Evolutionary conservation across 495 filamentous ascomycete genomes (phyloP), one percentile per base, ranked within the genome.

Genomic region (Xylaria cubensis): DNA sequence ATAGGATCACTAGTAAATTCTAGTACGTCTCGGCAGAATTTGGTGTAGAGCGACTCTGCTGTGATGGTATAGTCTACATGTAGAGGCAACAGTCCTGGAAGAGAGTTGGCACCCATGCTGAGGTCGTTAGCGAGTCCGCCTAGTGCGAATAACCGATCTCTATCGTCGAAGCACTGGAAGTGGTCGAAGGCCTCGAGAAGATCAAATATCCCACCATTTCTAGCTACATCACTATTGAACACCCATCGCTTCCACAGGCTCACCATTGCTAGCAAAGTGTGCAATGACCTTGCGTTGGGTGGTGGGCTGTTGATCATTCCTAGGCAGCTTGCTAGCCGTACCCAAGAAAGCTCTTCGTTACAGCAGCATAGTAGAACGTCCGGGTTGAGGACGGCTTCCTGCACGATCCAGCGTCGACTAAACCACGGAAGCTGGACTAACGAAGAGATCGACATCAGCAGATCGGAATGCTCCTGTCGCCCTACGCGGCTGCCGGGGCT

Each of bases 341-440:
- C 39, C 64, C 71, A 72, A 17, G 71, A 56, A 46, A 68, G 8
- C 8, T 44, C 50, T 9, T 66, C 64, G 5, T 59, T 5, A 17
- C 55, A 56, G 21, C 64, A 72, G 50, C 21, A 50, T 9, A 68
- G 26, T 2, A 53, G 4, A 6, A 72, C 71, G 32, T 48, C 46
- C 1, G 71, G 55, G 44, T 61, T 72, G 42, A 72, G 32, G 19
- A 46, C 42, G 10, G 55, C 53, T 39, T 68, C 71, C 53, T 72
- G 64, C 10, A 72, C 67, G n/a, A 72, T 53, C 71, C 71, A 72
- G 15, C 71, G 64, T 10, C 64, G 64, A 48, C 48, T 67, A 24
- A 72, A 68, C 71, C 71, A 72, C 7, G 64, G 53, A 34, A 72
- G 64, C 8, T 59, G 5, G 3, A 69, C 64, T 21, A 73, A 64